Conservation (phyloP, 2,329 filamentous ascomycete species). For the Remersonia thermophila region DNA sequence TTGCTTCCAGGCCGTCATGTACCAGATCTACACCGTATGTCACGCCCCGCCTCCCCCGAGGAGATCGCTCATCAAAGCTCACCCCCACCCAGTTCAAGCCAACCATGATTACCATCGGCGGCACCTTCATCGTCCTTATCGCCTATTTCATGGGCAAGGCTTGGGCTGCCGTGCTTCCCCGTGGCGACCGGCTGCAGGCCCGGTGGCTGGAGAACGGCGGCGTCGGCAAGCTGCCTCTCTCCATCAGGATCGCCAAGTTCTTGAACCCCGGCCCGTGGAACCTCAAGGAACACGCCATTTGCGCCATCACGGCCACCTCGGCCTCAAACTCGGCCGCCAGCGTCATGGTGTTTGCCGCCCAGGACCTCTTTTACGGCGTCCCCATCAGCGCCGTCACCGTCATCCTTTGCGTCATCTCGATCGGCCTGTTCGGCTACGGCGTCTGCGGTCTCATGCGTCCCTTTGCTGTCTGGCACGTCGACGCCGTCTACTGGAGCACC, state of each 20-base stretch:
- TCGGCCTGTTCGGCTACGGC: slow-evolving; percentile 43
- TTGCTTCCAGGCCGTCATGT: slow-evolving; percentile 42
- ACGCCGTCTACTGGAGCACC: slow-evolving; percentile 43
- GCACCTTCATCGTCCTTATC: slow-evolving; percentile 45
- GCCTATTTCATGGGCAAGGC: slow-evolving; percentile 42
- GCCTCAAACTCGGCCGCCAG: slow-evolving; percentile 36
- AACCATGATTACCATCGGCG: slow-evolving; percentile 33
- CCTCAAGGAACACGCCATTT: slow-evolving; percentile 44
- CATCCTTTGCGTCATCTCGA: slow-evolving; percentile 38
- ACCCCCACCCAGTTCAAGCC: slow-evolving; percentile 35
- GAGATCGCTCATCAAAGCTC: too few relatives aligned
- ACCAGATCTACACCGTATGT: slow-evolving; percentile 40
- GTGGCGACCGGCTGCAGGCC: slow-evolving; percentile 37
- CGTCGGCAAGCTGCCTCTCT: slow-evolving; percentile 28
- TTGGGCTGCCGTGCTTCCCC: slow-evolving; percentile 35
- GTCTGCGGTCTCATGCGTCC: slow-evolving; percentile 41
- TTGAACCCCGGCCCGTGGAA: slow-evolving; percentile 40
- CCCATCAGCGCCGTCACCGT: slow-evolving; percentile 33
- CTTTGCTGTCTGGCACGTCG: slow-evolving; percentile 42
- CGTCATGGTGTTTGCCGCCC: slow-evolving; percentile 32
- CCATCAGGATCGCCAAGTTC: slow-evolving; percentile 30
- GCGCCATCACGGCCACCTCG: slow-evolving; percentile 40
- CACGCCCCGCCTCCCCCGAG: not conserved
- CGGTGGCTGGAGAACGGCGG: slow-evolving; percentile 32
- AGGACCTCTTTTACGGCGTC: slow-evolving; percentile 40